Conservation (phyloP, 257 asterid genomes). For the Solanum raphanifolium region DNA sequence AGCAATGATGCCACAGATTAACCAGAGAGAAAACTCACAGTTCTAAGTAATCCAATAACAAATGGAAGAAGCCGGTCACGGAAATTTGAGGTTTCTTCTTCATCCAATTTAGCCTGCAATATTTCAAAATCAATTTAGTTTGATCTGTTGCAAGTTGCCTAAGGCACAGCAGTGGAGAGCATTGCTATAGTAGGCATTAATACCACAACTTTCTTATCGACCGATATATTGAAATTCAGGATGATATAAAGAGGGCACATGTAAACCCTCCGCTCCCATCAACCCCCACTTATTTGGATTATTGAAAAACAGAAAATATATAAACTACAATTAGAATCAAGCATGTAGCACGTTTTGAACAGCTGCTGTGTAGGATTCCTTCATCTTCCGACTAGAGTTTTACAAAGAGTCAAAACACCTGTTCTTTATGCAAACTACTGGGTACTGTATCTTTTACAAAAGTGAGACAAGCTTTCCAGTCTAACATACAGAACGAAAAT, state of each 20-base stretch:
- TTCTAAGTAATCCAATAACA: slow-evolving; percentile 90
- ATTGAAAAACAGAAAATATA: not conserved
- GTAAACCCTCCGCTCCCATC: not conserved
- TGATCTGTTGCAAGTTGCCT: not conserved
- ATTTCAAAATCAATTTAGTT: slow-evolving; percentile 6
- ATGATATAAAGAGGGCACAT: not conserved
- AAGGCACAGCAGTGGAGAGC: not conserved
- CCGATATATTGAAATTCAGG: not conserved
- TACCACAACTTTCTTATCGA: not conserved
- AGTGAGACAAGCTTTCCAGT: not conserved
- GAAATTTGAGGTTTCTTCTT: slow-evolving; percentile 63
- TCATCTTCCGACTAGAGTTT: not conserved
- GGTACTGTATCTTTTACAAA: not conserved
- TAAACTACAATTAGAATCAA: not conserved
- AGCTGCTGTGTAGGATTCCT: not conserved
- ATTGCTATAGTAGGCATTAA: not conserved
- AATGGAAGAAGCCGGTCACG: slow-evolving; percentile 93
- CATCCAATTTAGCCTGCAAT: slow-evolving; percentile 69
- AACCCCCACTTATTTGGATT: not conserved
- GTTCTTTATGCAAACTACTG: not conserved
- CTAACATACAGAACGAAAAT: not conserved
- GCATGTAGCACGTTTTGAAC: not conserved
- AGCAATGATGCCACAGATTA: not conserved
- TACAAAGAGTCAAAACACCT: not conserved
- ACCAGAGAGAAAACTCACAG: slow-evolving; percentile 42